These are phyloP conservation scores for Blastobotrys buckinghamii DNA, from an alignment of 1,139 yeast genomes.

Conservation along the genomic window DNA sequence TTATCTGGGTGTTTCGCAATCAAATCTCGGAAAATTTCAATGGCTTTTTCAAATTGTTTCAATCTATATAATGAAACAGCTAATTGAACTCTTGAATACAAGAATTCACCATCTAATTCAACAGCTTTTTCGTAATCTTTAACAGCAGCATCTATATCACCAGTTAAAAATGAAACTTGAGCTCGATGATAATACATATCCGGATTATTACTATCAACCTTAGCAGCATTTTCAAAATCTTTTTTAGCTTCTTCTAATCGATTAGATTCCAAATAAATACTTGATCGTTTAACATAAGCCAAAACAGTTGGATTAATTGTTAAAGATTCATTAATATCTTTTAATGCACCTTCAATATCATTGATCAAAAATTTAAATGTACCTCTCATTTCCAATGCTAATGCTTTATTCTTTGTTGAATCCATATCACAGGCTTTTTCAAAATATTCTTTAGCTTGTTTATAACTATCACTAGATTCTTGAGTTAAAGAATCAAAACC, in stretches of 20 bases:
- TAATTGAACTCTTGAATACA: conserved; percentile 83
- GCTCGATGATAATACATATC: conserved; percentile 94
- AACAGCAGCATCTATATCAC: conserved; percentile 69
- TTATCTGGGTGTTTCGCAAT: conserved; percentile 74
- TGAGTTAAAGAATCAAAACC: conserved; percentile 60
- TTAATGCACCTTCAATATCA: conserved; percentile 57
- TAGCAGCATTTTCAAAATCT: conserved; percentile 70
- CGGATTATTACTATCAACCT: conserved; percentile 62
- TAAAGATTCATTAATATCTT: conserved; percentile 58
- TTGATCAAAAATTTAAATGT: conserved; percentile 79
- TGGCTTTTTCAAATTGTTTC: conserved; percentile 56
- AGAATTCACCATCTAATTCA: conserved; percentile 65
- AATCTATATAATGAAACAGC: conserved; percentile 90
- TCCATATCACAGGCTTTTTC: conserved; percentile 52
- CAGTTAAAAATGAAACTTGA: conserved; percentile 79
- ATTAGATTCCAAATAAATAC: conserved; percentile 73
- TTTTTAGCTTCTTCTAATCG: conserved; percentile 53
- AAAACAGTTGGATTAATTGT: conserved; percentile 70
- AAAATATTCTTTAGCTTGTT: conserved; percentile 64
- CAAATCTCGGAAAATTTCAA: conserved; percentile 66
- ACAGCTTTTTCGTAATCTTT: conserved; percentile 72
- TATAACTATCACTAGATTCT: conserved; percentile 67
- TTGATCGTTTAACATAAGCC: conserved; percentile 77
- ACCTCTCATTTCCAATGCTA: conserved; percentile 80
- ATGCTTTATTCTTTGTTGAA: conserved; percentile 38